Percentiles rank a stretch among this genome's conserved stretches.
phyloP scores from a whole-genome alignment of 768 basidiomycete genomes.

The Trametes gibbosa region DNA sequence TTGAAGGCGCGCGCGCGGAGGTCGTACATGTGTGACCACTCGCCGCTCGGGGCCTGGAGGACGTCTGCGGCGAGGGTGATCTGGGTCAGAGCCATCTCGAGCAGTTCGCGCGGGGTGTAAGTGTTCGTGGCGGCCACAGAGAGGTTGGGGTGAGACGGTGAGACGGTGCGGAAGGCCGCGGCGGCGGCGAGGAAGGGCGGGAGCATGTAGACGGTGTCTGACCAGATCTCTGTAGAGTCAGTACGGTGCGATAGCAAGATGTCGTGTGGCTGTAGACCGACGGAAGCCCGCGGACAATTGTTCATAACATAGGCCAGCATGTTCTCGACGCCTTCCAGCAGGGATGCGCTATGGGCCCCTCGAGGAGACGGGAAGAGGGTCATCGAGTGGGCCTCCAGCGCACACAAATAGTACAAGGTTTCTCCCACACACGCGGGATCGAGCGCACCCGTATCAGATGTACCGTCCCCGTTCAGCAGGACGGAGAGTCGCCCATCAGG shows the following conservation, averaged over 20 bases:
- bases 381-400: background rate
- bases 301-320: slow-evolving; percentile 22
- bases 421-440: slow-evolving; percentile 23
- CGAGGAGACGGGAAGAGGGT: background rate
- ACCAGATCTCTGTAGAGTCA: slow-evolving; percentile 21
- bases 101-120: background rate
- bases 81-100: slow-evolving; percentile 15
- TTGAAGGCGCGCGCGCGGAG: slow-evolving; percentile 13
- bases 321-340: slow-evolving; percentile 7
- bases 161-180: slow-evolving; percentile 1
- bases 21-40: slow-evolving; percentile 25
- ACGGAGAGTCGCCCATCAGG: slow-evolving; percentile 16
- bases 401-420: slow-evolving; percentile 16
- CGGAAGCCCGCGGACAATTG: slow-evolving; percentile 15
- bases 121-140: background rate
- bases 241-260: slow-evolving; percentile 20
- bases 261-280: background rate
- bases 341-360: background rate
- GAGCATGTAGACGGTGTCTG: slow-evolving; percentile 25
- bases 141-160: background rate
- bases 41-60: slow-evolving; percentile 16
- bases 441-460: slow-evolving; percentile 17
- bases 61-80: slow-evolving; percentile 17
- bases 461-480: slow-evolving; percentile 17
- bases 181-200: slow-evolving; percentile 22